Base-by-base conservation (phyloP, 768 basidiomycete species). In the Trametopsis cervina region DNA sequence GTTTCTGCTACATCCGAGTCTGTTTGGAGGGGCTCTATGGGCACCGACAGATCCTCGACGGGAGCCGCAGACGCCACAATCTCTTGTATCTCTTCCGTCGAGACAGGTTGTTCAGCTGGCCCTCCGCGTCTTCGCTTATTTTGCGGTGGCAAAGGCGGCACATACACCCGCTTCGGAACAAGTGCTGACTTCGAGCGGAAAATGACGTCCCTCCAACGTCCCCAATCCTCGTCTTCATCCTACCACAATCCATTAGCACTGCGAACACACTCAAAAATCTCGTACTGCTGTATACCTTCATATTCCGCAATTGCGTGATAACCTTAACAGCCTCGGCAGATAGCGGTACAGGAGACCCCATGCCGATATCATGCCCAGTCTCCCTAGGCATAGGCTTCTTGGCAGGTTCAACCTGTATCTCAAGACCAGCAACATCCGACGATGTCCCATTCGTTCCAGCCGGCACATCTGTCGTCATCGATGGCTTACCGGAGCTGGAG, bases 161-260 rank as follows among this genome's bases (percentile, higher is more conserved):
- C 65, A 40, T 68, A 49, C 48, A 60, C 54, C 54, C 57, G 52
- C 45, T 65, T 63, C 0, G 75, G 70, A 0, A 60, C 50, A 13
- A 89, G 65, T 24, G 72, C 68, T 4, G 77, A 82, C 63, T 86
- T 89, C 4, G 81, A 83, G 4, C 81, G 79, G 63, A 90, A 91
- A 11, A 91, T 74, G 25, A 88, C 81, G 59, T 93, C 90, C 17
- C 89, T 75, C 87, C 87, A 89, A 38, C 90, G 78, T 49, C 87
- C 79, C 85, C 85, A 90, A 56, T 93, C 89, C 60, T 94, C 90
- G 48, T 80, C 77, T 66, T 88, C 84, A 58, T 94, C 90, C 84
- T 89, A 49, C 26, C 21, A 44, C 24, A 12, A 37, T 40, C n/a
- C 18, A 17, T 24, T 5, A 2, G 20, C 37, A 4, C 37, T 13